Evolutionary conservation across 2,329 filamentous ascomycete genomes (phyloP), one percentile per base, ranked within the genome.

Genomic region (Huntiella savannae): DNA sequence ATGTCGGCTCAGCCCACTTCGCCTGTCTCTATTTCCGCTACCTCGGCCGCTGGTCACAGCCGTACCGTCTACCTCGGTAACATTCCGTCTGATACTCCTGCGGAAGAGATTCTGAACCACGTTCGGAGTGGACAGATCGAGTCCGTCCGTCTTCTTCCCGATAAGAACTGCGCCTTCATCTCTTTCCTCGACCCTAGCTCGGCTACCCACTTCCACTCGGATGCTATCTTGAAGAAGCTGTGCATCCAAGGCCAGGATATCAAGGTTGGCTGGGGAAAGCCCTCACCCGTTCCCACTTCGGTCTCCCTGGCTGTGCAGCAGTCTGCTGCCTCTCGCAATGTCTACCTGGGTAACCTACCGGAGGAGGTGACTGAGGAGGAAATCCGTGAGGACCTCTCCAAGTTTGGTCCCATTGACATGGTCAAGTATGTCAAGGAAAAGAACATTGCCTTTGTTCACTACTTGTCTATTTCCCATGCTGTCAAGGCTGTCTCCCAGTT

Each of bases 141-240:
- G 68, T 96, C 91, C n/a, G 91, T 98, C 45, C 82, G 91, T 55
- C 73, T 98, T 53, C 71, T 98, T 47, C 85, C 88, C 17, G 91
- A 98, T 66, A 98, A 96, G 83, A 98, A 96, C 71, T 98, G 91
- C 59, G 91, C 91, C 49, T 98, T 98, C 70, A 96, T 98, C 60
- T 98, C 91, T 5, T 98, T 98, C 69, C 71, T 98, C 53, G 91
- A 98, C 59, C 86, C 87, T 56, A 94, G 87, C 66, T 95, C 91
- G 28, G 91, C 91, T 48, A 96, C 88, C 16, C 91, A 98, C 62
- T 98, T 98, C 67, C 91, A 98, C 69, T 98, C 91, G 15, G 91
- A 98, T 70, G 91, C 91, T 55, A 98, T 98, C 65, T 75, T 98
- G 73, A 98, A 98, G 72, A 98, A 96, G 72, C 76, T 98, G 60